phyloP scores from a whole-genome alignment of 2,329 filamentous ascomycete genomes.

The Sporothrix sp. region DNA sequence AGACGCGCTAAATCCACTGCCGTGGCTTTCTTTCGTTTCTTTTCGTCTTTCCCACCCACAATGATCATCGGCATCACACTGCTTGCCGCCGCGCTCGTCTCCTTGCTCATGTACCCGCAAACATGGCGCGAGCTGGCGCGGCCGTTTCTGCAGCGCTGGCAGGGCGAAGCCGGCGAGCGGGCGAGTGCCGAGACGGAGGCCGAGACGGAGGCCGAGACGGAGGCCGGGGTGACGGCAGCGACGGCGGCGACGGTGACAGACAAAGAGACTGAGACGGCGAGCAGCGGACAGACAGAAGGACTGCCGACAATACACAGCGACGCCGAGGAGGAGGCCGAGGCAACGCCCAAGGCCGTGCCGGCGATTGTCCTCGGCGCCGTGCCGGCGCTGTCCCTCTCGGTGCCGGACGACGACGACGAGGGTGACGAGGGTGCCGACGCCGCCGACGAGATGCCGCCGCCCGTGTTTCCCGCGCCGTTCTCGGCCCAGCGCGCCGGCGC shows the following conservation, averaged over 20 bases:
- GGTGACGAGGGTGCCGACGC: conserved; percentile 20
- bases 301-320: conserved; percentile 10
- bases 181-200: not conserved
- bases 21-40: not conserved
- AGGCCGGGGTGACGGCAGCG: not conserved
- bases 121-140: conserved; percentile 31
- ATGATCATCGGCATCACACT: conserved; percentile 55
- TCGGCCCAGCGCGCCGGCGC: conserved; percentile 40
- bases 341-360: conserved; percentile 41
- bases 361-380: conserved; percentile 24
- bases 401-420: conserved; percentile 7
- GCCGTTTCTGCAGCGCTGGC: conserved; percentile 9
- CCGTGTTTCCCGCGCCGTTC: conserved; percentile 41
- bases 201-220: not conserved
- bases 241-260: not conserved
- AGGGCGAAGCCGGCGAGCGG: conserved; percentile 3
- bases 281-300: not conserved
- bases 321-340: conserved; percentile 21
- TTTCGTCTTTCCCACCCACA: conserved; percentile 5
- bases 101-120: conserved; percentile 44
- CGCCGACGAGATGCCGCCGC: conserved; percentile 25
- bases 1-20: no score
- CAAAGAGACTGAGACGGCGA: not conserved
- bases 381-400: conserved; percentile 38
- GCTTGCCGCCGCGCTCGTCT: conserved; percentile 50